These are phyloP conservation scores for Fusarium pseudonygamai DNA, from an alignment of 2,329 filamentous ascomycete genomes.

Conservation along the genomic window DNA sequence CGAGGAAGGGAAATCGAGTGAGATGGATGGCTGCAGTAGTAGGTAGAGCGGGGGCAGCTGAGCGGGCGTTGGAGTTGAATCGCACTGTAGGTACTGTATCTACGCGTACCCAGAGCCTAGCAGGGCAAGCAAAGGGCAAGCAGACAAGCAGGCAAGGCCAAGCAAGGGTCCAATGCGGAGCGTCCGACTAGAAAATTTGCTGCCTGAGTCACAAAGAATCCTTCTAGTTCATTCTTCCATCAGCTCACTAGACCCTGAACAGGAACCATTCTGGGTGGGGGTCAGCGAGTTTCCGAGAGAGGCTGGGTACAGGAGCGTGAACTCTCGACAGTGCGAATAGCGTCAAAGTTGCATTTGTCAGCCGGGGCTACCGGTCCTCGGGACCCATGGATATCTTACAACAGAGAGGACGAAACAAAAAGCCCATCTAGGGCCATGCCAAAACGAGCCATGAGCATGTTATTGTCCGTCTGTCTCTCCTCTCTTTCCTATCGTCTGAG, in stretches of 20 bases:
- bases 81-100: slow-evolving; percentile 26
- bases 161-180: slow-evolving; percentile 9
- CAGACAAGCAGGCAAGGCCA: neutral
- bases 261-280: slow-evolving; percentile 19
- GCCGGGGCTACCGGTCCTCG: slow-evolving; percentile 28
- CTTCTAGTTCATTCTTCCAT: slow-evolving; percentile 45
- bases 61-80: slow-evolving; percentile 11
- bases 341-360: slow-evolving; percentile 40
- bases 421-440: slow-evolving; percentile 18
- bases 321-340: slow-evolving; percentile 31
- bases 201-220: slow-evolving; percentile 50
- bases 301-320: slow-evolving; percentile 11
- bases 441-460: slow-evolving; percentile 14
- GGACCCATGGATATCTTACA: slow-evolving; percentile 25
- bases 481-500: slow-evolving; percentile 9
- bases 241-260: slow-evolving; percentile 15
- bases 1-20: slow-evolving; percentile 3
- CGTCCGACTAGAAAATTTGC: slow-evolving; percentile 34
- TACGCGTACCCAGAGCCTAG: neutral
- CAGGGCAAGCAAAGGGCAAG: neutral
- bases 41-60: slow-evolving; percentile 12
- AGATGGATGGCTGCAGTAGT: slow-evolving; percentile 16
- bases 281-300: slow-evolving; percentile 10
- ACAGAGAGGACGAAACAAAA: slow-evolving; percentile 28
- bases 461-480: neutral